Conservation (phyloP, 176 grass and related monocot species). For the Eragrostis nindensis region DNA sequence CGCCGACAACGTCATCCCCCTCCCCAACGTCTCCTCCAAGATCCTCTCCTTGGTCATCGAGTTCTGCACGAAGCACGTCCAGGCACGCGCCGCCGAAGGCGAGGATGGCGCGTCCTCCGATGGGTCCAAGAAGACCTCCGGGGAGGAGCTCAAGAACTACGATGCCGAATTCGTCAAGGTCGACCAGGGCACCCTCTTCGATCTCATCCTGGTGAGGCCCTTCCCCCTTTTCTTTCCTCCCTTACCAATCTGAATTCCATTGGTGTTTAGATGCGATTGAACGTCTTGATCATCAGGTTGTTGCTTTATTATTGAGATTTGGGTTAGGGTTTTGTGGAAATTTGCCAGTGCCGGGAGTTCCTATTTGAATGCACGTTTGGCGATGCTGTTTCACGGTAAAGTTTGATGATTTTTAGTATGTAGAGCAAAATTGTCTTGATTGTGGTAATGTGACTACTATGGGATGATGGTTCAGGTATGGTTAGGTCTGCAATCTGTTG, state of each 20-base stretch:
- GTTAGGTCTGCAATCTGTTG: neutral
- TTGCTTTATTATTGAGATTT: neutral
- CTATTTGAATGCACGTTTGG: too few relatives aligned
- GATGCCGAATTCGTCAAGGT: slow-evolving; percentile 65
- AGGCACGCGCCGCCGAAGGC: neutral
- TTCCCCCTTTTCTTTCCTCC: too few relatives aligned
- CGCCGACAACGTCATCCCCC: slow-evolving; percentile 46
- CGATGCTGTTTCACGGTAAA: neutral
- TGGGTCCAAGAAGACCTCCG: neutral
- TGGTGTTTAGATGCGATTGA: neutral
- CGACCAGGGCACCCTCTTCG: slow-evolving; percentile 55
- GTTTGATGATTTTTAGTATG: neutral
- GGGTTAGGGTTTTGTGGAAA: neutral
- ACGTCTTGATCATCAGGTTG: neutral
- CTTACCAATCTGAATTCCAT: neutral
- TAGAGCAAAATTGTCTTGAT: neutral
- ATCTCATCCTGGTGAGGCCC: slow-evolving; percentile 56
- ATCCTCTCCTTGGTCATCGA: slow-evolving; percentile 58
- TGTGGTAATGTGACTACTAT: neutral
- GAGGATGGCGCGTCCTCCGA: neutral
- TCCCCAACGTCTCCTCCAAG: slow-evolving; percentile 57
- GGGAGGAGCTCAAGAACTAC: slow-evolving; percentile 44
- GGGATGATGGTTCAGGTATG: neutral
- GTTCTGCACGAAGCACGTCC: slow-evolving; percentile 65
- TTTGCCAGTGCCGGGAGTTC: neutral